Conservation (phyloP, 805 yeast species). For the Tetrapisispora phaffii region DNA sequence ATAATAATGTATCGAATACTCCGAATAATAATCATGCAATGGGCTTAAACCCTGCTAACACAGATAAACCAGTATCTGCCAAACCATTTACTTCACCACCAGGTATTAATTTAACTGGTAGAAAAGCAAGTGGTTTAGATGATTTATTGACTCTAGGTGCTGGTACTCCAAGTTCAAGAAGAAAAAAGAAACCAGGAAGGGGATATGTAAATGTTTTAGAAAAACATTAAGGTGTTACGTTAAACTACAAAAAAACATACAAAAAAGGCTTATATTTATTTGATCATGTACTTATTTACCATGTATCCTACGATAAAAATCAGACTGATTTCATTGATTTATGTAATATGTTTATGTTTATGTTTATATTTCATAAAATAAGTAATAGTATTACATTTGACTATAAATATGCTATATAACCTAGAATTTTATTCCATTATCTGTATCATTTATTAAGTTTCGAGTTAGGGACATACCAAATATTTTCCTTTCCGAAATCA, state of each 20-base stretch:
- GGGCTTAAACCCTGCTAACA: background rate
- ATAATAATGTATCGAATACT: background rate
- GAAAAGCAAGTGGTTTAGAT: conserved; percentile 37
- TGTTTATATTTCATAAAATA: no score
- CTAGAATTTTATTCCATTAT: no score
- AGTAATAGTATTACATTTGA: no score
- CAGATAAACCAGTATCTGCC: background rate
- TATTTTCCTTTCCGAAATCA: conserved; percentile 35
- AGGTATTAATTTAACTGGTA: conserved; percentile 5
- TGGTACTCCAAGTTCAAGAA: conserved; percentile 27
- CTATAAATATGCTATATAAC: no score
- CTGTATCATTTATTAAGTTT: background rate
- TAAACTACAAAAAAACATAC: no score
- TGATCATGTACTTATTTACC: no score
- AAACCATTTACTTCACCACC: background rate
- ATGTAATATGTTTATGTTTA: no score
- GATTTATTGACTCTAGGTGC: conserved; percentile 32
- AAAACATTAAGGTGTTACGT: conserved; percentile 16
- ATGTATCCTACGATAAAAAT: no score
- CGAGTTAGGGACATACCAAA: conserved; percentile 22
- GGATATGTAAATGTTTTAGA: conserved; percentile 64
- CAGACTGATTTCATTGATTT: no score
- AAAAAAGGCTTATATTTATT: no score
- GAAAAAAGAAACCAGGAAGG: conserved; percentile 39
- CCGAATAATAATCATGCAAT: background rate